phyloP scores from a whole-genome alignment of 768 basidiomycete genomes.

The Leucosporidium creatinivorum region DNA sequence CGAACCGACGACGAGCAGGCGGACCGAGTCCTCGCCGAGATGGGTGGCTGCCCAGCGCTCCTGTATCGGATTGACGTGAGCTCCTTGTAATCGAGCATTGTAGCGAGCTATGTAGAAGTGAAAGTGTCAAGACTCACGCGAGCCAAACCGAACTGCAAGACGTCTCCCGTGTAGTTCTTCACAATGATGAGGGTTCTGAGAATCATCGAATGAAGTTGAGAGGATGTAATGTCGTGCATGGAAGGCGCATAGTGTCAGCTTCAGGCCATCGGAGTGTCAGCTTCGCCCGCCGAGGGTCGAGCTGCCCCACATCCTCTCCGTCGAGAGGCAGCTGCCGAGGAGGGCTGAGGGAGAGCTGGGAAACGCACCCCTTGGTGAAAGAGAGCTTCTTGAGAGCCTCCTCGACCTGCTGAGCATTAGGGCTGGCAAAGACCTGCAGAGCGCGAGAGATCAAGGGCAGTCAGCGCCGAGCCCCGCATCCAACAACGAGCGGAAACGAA shows the following conservation, averaged over 20 bases:
- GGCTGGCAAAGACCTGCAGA: slow-evolving; percentile 67
- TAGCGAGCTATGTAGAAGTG: too few species aligned
- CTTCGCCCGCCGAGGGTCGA: background rate
- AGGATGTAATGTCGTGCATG: too few species aligned
- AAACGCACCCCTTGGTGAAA: slow-evolving; percentile 2
- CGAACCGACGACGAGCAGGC: slow-evolving; percentile 40
- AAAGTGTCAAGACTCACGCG: slow-evolving; percentile 24
- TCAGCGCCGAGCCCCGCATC: too few species aligned
- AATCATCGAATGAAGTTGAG: background rate
- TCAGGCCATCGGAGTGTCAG: too few species aligned
- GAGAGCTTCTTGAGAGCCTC: slow-evolving; percentile 56
- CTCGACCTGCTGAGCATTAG: slow-evolving; percentile 74
- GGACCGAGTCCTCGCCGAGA: slow-evolving; percentile 37
- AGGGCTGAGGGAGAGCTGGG: too few species aligned
- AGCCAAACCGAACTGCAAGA: slow-evolving; percentile 45
- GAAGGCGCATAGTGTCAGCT: too few species aligned
- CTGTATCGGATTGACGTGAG: background rate
- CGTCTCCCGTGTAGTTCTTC: slow-evolving; percentile 37
- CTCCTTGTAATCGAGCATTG: too few species aligned
- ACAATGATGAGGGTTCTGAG: slow-evolving; percentile 17
- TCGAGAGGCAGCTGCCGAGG: too few species aligned
- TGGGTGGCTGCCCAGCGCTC: slow-evolving; percentile 34
- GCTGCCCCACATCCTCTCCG: background rate
- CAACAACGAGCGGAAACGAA: background rate
- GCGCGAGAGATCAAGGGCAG: too few species aligned